Evolutionary conservation across 2,329 filamentous ascomycete genomes (phyloP), one percentile per base, ranked within the genome.

Genomic region (Xylogone sp.): DNA sequence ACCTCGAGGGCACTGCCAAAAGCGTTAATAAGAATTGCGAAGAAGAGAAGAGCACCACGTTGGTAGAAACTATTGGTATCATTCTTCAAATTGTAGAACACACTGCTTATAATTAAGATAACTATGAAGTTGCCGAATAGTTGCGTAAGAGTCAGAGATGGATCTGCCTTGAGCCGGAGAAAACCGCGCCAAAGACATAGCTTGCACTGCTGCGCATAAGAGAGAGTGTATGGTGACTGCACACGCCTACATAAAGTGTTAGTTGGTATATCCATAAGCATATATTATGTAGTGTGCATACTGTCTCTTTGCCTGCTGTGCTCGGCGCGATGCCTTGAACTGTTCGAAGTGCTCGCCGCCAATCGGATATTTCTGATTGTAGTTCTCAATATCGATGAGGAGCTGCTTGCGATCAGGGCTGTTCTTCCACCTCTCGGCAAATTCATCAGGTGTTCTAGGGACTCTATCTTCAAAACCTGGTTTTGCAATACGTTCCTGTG

Each of bases 141-240:
- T 24, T 56, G 47, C 24, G 53, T 55, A n/a, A 59, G 53, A 3
- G 55, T 59, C 9, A 57, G 34, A 18, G 46, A 51, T 10, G 56
- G 55, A 65, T 96, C 91, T 45, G 87, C 88, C 53, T 76, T 77
- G 10, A 96, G 75, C 48, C 91, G 82, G 62, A 82, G 81, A 73
- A 86, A 93, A 88, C 68, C 92, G 83, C 7, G 54, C 48, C 60
- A 86, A 88, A 87, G 51, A 53, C 90, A 74, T 19, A 85, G 75
- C 12, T 96, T 75, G 46, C 57, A 43, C 45, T 59, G 57, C n/a
- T 57, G 53, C 39, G 42, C 42, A 9, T 56, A 20, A 0, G 88
- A 91, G 24, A 96, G 74, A 1, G 89, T 96, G 68, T 86, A 96
- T 1, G 91, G 90, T 1, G 89, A 94, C 66, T 53, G 24, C n/a